A percentile compares a stretch with the other conserved stretches of the same genome.
These are phyloP conservation scores for Arabis hirsuta DNA, from an alignment of 345 rosid species.

Conservation along the genomic window DNA sequence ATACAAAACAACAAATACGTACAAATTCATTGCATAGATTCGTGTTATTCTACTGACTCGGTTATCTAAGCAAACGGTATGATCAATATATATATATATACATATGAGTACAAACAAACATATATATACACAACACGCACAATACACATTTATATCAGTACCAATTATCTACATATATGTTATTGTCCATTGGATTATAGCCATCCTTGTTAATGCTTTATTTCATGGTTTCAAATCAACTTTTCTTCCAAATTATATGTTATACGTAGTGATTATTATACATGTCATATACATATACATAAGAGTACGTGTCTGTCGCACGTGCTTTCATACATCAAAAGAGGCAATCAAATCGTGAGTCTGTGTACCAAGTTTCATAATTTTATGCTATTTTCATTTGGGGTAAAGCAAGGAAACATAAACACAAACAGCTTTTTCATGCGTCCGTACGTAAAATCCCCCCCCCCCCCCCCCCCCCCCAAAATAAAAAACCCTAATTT, in stretches of 20 bases:
- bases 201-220: slow-evolving; percentile 26
- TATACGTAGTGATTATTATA: slow-evolving; percentile 13
- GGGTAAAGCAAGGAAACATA: neutral
- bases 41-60: slow-evolving; percentile 34
- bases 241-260: slow-evolving; percentile 27
- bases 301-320: slow-evolving; percentile 35
- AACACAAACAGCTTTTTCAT: slow-evolving; percentile 37
- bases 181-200: slow-evolving; percentile 41
- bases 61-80: slow-evolving; percentile 38
- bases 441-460: slow-evolving; percentile 41
- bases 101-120: slow-evolving; percentile 36
- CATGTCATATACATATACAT: slow-evolving; percentile 3
- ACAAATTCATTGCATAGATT: slow-evolving; percentile 31
- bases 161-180: slow-evolving; percentile 31
- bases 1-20: slow-evolving; percentile 13
- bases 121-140: slow-evolving; percentile 8
- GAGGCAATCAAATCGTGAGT: slow-evolving; percentile 37
- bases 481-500: slow-evolving; percentile 42
- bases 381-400: slow-evolving; percentile 39
- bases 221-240: slow-evolving; percentile 42
- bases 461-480: neutral
- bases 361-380: slow-evolving; percentile 41
- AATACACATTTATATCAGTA: slow-evolving; percentile 37
- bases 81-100: slow-evolving; percentile 24
- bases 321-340: slow-evolving; percentile 42